These are phyloP conservation scores for Thyridium curvatum DNA, from an alignment of 2,329 filamentous ascomycete genomes.

Conservation along the genomic window DNA sequence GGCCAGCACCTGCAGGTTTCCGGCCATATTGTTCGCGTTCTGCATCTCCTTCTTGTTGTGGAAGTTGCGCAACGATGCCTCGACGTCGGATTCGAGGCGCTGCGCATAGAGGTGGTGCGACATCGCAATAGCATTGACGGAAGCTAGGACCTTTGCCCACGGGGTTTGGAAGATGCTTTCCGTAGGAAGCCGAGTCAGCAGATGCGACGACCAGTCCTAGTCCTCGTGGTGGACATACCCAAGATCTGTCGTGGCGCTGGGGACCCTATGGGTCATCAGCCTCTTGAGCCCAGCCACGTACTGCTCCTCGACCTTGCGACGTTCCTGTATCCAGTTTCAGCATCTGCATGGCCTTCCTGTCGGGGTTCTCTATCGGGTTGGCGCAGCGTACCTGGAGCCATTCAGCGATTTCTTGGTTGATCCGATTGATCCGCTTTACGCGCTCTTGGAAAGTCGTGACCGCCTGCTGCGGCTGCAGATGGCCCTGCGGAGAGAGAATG, in stretches of 20 bases:
- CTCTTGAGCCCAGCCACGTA: constrained; percentile 80
- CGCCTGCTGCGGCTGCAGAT: constrained; percentile 75
- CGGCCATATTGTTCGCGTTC: constrained; percentile 73
- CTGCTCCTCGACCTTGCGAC: constrained; percentile 82
- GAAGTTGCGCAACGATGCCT: constrained; percentile 74
- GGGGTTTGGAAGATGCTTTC: constrained; percentile 79
- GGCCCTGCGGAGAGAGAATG: constrained; percentile 49
- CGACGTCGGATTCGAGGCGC: constrained; percentile 83
- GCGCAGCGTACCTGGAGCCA: constrained; percentile 75
- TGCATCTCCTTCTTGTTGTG: constrained; percentile 68
- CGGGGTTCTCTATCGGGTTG: too few species aligned
- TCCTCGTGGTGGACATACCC: constrained; percentile 55
- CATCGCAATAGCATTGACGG: constrained; percentile 73
- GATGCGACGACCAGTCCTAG: too few species aligned
- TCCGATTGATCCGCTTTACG: constrained; percentile 75
- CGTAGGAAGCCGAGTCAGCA: constrained; percentile 1
- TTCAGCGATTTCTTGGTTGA: constrained; percentile 90
- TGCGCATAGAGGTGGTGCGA: constrained; percentile 77
- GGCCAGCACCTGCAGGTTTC: constrained; percentile 73
- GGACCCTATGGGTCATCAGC: constrained; percentile 67
- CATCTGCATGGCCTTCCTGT: constrained; percentile 5
- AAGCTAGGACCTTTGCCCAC: constrained; percentile 81
- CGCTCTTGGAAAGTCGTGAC: constrained; percentile 79
- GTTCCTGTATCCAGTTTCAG: constrained; percentile 57
- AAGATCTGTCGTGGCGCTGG: constrained; percentile 72